Percentiles rank a stretch among this genome's conserved stretches.
Conservation (phyloP, 1,284 basidiomycete genomes). For the Sporisorium reilianum region DNA sequence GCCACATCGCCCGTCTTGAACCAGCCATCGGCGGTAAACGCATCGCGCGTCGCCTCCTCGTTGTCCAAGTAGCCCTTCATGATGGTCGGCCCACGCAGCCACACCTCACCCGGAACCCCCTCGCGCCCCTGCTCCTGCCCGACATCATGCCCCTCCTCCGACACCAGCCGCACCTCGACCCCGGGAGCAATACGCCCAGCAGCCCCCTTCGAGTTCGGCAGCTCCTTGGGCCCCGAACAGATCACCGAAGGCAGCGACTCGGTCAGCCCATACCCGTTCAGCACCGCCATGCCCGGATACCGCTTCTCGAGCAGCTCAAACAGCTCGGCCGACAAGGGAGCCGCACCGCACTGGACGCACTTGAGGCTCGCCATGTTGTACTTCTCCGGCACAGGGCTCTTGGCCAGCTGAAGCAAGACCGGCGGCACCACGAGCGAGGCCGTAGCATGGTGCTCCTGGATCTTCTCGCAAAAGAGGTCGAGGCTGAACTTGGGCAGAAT, state of each 20-base stretch:
- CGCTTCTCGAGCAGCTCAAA: constrained; percentile 74
- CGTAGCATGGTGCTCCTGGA: constrained; percentile 78
- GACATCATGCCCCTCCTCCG: constrained; percentile 70
- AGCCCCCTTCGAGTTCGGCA: constrained; percentile 62
- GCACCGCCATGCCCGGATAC: constrained; percentile 70
- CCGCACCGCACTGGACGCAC: constrained; percentile 81
- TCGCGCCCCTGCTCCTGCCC: constrained; percentile 72
- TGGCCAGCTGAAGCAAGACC: constrained; percentile 79
- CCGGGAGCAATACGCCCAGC: constrained; percentile 81
- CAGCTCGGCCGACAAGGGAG: constrained; percentile 79
- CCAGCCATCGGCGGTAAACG: constrained; percentile 57
- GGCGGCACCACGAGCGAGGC: constrained; percentile 82
- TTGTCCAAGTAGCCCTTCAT: constrained; percentile 61
- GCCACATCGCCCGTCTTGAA: constrained; percentile 62
- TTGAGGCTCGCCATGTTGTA: constrained; percentile 78
- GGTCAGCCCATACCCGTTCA: constrained; percentile 79
- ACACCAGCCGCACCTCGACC: constrained; percentile 81
- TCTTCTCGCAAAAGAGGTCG: constrained; percentile 76
- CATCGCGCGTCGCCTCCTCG: constrained; percentile 34
- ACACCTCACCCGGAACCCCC: constrained; percentile 63
- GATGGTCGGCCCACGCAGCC: constrained; percentile 43
- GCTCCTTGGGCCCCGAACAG: constrained; percentile 58
- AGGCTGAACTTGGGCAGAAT: constrained; percentile 82
- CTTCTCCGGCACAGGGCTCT: constrained; percentile 80
- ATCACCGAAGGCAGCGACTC: constrained; percentile 77